phyloP scores from a whole-genome alignment of 2,329 filamentous ascomycete genomes.

The Phaeophleospora eucalypticola region DNA sequence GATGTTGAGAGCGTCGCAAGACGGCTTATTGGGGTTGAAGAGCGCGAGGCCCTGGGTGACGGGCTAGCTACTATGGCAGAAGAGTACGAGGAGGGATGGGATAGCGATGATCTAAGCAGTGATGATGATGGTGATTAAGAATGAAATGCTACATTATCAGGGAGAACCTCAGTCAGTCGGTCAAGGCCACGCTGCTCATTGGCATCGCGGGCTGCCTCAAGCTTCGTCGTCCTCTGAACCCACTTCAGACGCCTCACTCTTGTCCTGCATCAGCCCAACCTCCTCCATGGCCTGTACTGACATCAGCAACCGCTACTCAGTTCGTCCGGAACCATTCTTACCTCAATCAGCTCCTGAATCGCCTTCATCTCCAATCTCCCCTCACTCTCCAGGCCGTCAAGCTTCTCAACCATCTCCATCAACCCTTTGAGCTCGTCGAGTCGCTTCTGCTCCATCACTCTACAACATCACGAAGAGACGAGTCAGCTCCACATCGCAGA shows the following conservation, averaged over 20 bases:
- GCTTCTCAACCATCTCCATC: conserved; percentile 8
- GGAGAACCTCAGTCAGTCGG: background rate
- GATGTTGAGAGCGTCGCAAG: conserved; percentile 50
- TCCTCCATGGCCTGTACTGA: conserved; percentile 13
- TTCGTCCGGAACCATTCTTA: background rate
- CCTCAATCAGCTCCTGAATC: background rate
- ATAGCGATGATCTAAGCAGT: conserved; percentile 65
- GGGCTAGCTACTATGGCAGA: conserved; percentile 78
- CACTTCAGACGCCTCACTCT: background rate
- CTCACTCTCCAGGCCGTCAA: conserved; percentile 8
- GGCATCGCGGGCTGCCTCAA: background rate
- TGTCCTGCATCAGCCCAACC: conserved; percentile 12
- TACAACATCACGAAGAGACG: background rate
- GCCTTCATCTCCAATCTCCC: conserved; percentile 7
- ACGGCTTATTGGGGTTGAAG: conserved; percentile 65
- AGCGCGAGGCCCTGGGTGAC: conserved; percentile 79
- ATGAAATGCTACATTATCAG: background rate
- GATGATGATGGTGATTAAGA: conserved; percentile 23
- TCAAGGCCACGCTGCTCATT: background rate
- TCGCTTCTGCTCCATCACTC: conserved; percentile 8
- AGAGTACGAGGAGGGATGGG: conserved; percentile 83
- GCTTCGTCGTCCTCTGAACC: background rate
- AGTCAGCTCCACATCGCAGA: no score
- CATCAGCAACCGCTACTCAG: background rate
- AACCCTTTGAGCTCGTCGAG: conserved; percentile 13